A percentile compares a stretch with the other conserved stretches of the same genome.
Evolutionary conservation across 2,329 filamentous ascomycete genomes (phyloP).

Genomic region (Penicillium digitatum): DNA sequence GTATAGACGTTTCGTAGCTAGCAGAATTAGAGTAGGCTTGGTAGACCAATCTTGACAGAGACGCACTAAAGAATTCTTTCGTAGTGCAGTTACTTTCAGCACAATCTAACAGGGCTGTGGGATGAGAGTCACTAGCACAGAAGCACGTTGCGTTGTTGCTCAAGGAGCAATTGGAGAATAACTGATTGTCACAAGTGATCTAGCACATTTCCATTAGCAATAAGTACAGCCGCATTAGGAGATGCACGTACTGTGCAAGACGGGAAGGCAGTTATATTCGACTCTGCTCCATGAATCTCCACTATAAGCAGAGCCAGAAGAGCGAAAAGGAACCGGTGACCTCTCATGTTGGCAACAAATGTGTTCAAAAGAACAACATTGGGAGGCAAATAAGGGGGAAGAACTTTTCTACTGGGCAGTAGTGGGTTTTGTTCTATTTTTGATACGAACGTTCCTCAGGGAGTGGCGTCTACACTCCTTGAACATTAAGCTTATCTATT

Average conservation of each 20-base stretch:
- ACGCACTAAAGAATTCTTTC: slow-evolving; percentile 17
- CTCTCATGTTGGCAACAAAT: slow-evolving; percentile 4
- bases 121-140: slow-evolving; percentile 4
- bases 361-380: not conserved
- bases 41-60: not conserved
- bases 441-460: not conserved
- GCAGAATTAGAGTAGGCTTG: not conserved
- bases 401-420: not conserved
- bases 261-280: slow-evolving; percentile 1
- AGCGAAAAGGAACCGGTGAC: not conserved
- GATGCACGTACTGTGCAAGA: slow-evolving; percentile 9
- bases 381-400: not conserved
- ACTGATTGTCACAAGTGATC: slow-evolving; percentile 5
- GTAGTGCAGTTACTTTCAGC: slow-evolving; percentile 10
- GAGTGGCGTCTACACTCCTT: slow-evolving; percentile 3
- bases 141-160: slow-evolving; percentile 10
- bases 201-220: slow-evolving; percentile 1
- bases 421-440: slow-evolving; percentile 8
- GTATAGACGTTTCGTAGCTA: slow-evolving; percentile 13
- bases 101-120: slow-evolving; percentile 5
- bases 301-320: slow-evolving; percentile 5
- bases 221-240: no score
- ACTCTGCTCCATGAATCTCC: not conserved
- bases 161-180: slow-evolving; percentile 13
- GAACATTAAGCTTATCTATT: slow-evolving; percentile 5